Percentiles rank a stretch among this genome's conserved stretches.
These are phyloP conservation scores for Oropetium thomaeum DNA, from an alignment of 176 grass and related monocot species.

Conservation along the genomic window DNA sequence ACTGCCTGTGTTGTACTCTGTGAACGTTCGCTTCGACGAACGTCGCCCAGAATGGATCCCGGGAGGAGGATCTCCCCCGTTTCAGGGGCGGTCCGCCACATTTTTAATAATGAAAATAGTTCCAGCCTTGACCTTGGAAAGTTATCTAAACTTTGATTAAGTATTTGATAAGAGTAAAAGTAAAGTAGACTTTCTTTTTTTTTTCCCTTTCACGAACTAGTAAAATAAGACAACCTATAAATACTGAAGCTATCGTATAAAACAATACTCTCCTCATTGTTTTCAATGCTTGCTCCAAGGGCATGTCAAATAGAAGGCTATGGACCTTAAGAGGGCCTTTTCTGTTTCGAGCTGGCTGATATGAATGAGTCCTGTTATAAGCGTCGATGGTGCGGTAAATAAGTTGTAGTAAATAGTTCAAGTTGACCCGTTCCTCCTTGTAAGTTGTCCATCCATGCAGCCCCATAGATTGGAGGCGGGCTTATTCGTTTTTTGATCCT, in stretches of 20 bases:
- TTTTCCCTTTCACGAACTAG: no score
- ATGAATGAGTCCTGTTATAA: not conserved
- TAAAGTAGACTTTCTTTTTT: no score
- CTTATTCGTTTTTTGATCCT: rapidly evolving
- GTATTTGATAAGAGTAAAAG: no score
- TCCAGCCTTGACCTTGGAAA: no score
- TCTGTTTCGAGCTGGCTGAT: no score
- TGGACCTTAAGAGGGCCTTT: not conserved
- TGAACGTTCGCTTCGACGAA: no score
- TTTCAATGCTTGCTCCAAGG: not conserved
- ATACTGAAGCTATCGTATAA: not conserved
- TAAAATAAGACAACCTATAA: not conserved
- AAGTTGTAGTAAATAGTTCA: not conserved
- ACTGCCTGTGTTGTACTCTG: no score
- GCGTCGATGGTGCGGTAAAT: rapidly evolving
- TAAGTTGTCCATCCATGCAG: not conserved
- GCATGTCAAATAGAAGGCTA: not conserved
- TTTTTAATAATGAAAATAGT: no score
- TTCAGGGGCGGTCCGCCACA: no score
- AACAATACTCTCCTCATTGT: not conserved
- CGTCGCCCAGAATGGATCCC: no score
- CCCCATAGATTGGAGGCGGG: not conserved
- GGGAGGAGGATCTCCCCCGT: no score
- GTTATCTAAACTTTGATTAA: no score
- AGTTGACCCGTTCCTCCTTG: not conserved